Percentiles rank a stretch among this genome's conserved stretches.
These are phyloP conservation scores for Rhizodiscina lignyota DNA, from an alignment of 495 filamentous ascomycete species.

Conservation along the genomic window DNA sequence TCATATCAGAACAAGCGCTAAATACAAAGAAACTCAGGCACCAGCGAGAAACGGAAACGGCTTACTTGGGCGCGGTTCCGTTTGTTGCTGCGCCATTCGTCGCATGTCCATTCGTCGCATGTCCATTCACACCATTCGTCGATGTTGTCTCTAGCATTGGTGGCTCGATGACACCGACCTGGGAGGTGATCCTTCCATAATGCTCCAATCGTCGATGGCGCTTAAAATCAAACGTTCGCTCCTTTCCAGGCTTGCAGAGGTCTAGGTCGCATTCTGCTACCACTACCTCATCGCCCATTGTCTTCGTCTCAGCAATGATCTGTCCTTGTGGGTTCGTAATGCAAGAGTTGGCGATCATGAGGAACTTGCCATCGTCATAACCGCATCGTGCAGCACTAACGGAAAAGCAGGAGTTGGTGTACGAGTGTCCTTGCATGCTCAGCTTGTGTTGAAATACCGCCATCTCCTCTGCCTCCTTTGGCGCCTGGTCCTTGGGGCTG, in stretches of 20 bases:
- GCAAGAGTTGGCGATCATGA: constrained; percentile 30
- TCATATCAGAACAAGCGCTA: too few relatives aligned
- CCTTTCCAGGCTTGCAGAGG: constrained; percentile 25
- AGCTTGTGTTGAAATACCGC: constrained; percentile 30
- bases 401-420: constrained; percentile 31
- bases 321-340: constrained; percentile 32
- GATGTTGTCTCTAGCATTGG: too few relatives aligned
- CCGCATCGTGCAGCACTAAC: constrained; percentile 27
- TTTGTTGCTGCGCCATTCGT: too few relatives aligned
- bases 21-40: too few relatives aligned
- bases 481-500: constrained; percentile 20
- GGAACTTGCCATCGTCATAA: constrained; percentile 27
- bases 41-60: too few relatives aligned
- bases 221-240: constrained; percentile 28
- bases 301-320: constrained; percentile 25
- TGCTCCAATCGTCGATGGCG: constrained; percentile 29
- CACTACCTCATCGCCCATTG: constrained; percentile 28
- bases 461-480: constrained; percentile 23
- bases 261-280: constrained; percentile 28
- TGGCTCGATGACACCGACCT: constrained; percentile 29
- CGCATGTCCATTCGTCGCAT: too few relatives aligned
- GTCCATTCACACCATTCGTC: too few relatives aligned
- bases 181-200: constrained; percentile 21
- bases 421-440: constrained; percentile 26
- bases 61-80: too few relatives aligned